Evolutionary conservation across 805 yeast species (phyloP).

Genomic region (Lipomyces starkeyi): DNA sequence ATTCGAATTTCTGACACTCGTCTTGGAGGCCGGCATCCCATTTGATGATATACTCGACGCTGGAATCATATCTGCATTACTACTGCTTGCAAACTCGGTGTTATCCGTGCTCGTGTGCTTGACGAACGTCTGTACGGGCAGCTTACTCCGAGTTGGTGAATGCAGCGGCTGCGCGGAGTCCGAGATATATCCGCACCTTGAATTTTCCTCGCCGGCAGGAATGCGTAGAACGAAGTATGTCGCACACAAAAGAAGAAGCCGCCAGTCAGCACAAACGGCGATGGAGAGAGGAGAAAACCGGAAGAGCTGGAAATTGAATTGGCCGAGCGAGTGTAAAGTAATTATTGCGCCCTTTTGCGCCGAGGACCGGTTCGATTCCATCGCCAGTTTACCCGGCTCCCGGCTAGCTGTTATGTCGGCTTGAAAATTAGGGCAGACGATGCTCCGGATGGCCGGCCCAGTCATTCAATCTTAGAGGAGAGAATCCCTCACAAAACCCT

Average conservation of each 20-base stretch:
- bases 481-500: too few species aligned
- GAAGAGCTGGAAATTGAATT: too few species aligned
- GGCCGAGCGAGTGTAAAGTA: not conserved
- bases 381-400: not conserved
- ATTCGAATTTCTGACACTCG: not conserved
- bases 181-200: not conserved
- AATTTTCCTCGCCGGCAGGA: not conserved
- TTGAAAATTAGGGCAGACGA: too few species aligned
- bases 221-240: not conserved
- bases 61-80: conserved; percentile 2
- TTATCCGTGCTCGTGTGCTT: not conserved
- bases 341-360: not conserved
- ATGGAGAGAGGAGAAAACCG: too few species aligned
- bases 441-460: too few species aligned
- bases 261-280: not conserved
- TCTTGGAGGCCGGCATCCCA: not conserved
- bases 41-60: not conserved
- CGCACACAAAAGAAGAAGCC: not conserved
- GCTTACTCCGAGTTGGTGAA: not conserved
- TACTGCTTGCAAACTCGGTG: not conserved
- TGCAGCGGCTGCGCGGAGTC: conserved; percentile 1
- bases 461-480: too few species aligned
- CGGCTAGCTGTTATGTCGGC: too few species aligned
- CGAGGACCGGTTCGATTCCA: not conserved
- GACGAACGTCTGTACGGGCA: not conserved